Evolutionary conservation across 805 yeast genomes (phyloP).

Genomic region (Zygotorulaspora florentina): DNA sequence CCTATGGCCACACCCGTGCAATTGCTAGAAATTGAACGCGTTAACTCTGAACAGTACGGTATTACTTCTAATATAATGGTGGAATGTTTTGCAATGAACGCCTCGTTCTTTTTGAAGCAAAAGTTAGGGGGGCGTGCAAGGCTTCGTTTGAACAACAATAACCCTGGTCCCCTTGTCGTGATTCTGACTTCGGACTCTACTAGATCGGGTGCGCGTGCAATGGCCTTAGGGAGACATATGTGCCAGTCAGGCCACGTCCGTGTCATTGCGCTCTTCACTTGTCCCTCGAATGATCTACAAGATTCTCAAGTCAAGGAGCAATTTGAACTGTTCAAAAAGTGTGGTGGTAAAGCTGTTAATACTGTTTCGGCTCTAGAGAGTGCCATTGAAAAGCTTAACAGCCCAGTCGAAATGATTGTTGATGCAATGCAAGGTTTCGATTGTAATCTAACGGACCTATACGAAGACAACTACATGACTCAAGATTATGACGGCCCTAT

Average conservation of each 20-base stretch:
- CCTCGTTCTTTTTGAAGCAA: constrained; percentile 54
- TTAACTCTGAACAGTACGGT: constrained; percentile 51
- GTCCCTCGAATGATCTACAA: constrained; percentile 27
- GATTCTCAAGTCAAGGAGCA: constrained; percentile 42
- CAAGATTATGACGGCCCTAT: constrained; percentile 29
- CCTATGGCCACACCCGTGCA: constrained; percentile 76
- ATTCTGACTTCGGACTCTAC: constrained; percentile 65
- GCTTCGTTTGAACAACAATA: constrained; percentile 61
- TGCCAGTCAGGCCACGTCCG: constrained; percentile 57
- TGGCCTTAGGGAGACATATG: constrained; percentile 76
- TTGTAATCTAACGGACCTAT: constrained; percentile 53
- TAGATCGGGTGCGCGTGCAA: constrained; percentile 67
- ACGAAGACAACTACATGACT: constrained; percentile 19
- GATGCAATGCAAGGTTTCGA: constrained; percentile 88
- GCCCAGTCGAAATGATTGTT: constrained; percentile 73
- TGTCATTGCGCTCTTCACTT: constrained; percentile 49
- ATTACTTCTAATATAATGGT: constrained; percentile 43
- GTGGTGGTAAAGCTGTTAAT: constrained; percentile 66
- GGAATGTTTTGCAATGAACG: constrained; percentile 67
- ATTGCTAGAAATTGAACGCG: constrained; percentile 66
- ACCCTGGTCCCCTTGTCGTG: constrained; percentile 73
- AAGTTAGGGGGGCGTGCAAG: constrained; percentile 69
- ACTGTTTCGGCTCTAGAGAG: constrained; percentile 36
- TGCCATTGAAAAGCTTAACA: constrained; percentile 46
- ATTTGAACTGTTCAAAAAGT: constrained; percentile 48